These are phyloP conservation scores for Salvia splendens DNA, from an alignment of 257 asterid genomes.

Conservation along the genomic window DNA sequence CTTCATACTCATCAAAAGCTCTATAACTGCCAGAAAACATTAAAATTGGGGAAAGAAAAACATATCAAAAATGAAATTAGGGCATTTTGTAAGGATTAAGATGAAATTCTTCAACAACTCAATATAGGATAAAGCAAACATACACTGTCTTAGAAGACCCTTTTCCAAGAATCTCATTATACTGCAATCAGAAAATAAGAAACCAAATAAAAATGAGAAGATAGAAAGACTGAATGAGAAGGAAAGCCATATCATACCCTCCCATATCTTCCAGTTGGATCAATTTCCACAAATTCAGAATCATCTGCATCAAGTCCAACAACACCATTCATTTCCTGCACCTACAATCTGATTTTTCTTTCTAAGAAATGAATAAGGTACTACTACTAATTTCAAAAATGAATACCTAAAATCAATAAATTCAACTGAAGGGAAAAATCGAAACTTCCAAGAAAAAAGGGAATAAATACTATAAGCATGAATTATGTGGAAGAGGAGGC, in stretches of 20 bases:
- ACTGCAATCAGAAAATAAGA: conserved; percentile 53
- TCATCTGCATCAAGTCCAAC: conserved; percentile 61
- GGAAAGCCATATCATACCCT: conserved; percentile 53
- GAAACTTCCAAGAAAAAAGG: conserved; percentile 6
- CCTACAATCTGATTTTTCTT: not conserved
- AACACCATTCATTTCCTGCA: conserved; percentile 60
- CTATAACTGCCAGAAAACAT: conserved; percentile 56
- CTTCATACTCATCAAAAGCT: conserved; percentile 97
- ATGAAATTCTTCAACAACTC: conserved; percentile 29
- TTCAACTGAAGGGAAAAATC: conserved; percentile 5
- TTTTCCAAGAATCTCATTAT: conserved; percentile 94
- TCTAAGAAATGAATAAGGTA: conserved; percentile 12
- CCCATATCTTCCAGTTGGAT: conserved; percentile 96
- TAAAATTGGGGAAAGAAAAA: not conserved
- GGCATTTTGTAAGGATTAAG: not conserved
- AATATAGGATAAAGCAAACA: conserved; percentile 9
- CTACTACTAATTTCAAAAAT: conserved; percentile 17
- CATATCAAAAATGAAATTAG: conserved; percentile 17
- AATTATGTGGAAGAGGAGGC: conserved; percentile 44
- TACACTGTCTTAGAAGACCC: conserved; percentile 97
- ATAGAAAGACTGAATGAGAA: not conserved
- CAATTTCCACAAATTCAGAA: conserved; percentile 83
- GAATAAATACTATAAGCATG: conserved; percentile 21
- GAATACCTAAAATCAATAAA: conserved; percentile 20
- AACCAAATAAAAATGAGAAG: conserved; percentile 4